Evolutionary conservation across 352 stramenopile species (phyloP), one percentile per base, ranked within the genome.

Genomic region (Pilasporangium apinafurcum): DNA sequence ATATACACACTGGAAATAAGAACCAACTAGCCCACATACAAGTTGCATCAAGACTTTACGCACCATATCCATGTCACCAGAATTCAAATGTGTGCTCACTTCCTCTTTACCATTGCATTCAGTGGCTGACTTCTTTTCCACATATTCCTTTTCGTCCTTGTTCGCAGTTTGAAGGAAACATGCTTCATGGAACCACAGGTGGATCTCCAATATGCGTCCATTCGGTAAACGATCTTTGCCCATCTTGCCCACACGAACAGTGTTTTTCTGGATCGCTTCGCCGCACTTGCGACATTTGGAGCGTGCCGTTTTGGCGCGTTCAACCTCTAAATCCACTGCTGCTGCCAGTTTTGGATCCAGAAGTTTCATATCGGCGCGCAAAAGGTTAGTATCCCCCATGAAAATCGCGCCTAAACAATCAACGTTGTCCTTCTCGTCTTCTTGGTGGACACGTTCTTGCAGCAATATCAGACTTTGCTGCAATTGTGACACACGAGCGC

Each of bases 321-420:
- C 79, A 5, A 87, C 53, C 7, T 70, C 64, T 21, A 91, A 38
- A 37, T 79, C 61, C 3, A 52, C 59, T 10, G 65, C 44, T 1
- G 24, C 49, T 0, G 58, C 59, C 8, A 68, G 39, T 16, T 44
- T 31, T 27, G 48, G 30, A 53, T 87, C 75, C 39, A 88, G 51
- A 16, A 85, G 42, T 37, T 70, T 78, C 55, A 86, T 65, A 36
- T 91, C 79, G 0, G 51, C 51, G 16, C 58, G 57, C 17, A 91
- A 34, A 20, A 91, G 45, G 52, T 91, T 88, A 4, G 56, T 88
- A 36, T 91, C 79, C 17, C 73, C 79, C 75, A 91, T 87, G 46
- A 91, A 75, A 2, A 91, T 46, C 2, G 73, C 72, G 7, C 79
- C 79, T 1, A 88, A 37, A 41, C 71, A 83, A 22, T 46, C 33